phyloP scores from a whole-genome alignment of 495 filamentous ascomycete genomes.

The Mytilinidion resinicola region DNA sequence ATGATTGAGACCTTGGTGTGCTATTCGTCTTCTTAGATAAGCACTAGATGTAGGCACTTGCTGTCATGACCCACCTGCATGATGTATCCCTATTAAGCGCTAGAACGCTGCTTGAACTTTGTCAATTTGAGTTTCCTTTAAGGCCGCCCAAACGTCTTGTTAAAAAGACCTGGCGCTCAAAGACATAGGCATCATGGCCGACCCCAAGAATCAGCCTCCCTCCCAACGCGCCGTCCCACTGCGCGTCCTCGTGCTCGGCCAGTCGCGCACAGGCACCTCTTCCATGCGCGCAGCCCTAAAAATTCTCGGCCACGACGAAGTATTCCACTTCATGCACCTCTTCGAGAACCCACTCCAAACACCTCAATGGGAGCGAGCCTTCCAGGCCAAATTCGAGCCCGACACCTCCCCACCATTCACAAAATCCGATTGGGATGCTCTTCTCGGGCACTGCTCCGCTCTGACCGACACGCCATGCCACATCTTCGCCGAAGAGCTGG shows the following conservation, averaged over 20 bases:
- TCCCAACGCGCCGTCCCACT: conserved; percentile 3
- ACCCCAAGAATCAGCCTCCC: no score
- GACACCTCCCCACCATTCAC: conserved; percentile 5
- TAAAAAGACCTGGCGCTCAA: no score
- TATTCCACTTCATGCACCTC: conserved; percentile 11
- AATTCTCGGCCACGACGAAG: conserved; percentile 18
- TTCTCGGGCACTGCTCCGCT: conserved; percentile 42
- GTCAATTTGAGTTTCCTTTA: no score
- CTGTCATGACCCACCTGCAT: no score
- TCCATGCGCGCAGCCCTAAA: conserved; percentile 12
- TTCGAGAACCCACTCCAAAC: conserved; percentile 1
- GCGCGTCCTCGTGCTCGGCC: conserved; percentile 20
- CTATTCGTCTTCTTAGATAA: no score
- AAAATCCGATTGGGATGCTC: conserved; percentile 41
- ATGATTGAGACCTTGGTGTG: no score
- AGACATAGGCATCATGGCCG: no score
- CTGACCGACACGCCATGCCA: conserved; percentile 36
- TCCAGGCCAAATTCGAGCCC: background rate
- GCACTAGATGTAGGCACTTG: no score
- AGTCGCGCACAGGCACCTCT: conserved; percentile 20
- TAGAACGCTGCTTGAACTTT: no score
- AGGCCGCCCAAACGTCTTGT: no score
- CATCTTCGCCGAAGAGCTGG: conserved; percentile 39
- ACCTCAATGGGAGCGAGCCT: conserved; percentile 10
- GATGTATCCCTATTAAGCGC: no score